Percentiles rank a stretch among this genome's conserved stretches.
These are phyloP conservation scores for Saccharomycopsis lassenensis DNA, from an alignment of 805 yeast species.

Conservation along the genomic window DNA sequence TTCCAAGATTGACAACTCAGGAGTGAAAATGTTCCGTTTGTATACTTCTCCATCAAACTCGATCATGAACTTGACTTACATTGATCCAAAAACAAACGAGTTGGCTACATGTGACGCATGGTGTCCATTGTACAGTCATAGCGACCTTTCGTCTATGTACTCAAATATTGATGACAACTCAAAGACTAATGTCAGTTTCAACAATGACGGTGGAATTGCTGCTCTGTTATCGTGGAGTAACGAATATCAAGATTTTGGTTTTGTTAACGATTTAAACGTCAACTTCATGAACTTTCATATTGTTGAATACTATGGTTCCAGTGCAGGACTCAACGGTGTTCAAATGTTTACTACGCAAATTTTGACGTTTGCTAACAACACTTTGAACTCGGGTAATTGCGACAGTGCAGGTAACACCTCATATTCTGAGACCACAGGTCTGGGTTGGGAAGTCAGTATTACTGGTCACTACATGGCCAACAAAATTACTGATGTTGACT, in stretches of 20 bases:
- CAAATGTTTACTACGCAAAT: constrained; percentile 50
- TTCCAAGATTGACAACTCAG: constrained; percentile 36
- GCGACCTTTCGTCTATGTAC: constrained; percentile 25
- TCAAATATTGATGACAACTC: constrained; percentile 23
- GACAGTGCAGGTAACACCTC: constrained; percentile 19
- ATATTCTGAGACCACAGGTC: constrained; percentile 22
- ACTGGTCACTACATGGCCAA: constrained; percentile 28
- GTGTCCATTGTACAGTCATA: constrained; percentile 57
- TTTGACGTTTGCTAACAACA: constrained; percentile 61
- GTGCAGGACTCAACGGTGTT: constrained; percentile 62
- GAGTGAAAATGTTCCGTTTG: constrained; percentile 57
- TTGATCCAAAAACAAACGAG: constrained; percentile 60
- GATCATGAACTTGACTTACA: constrained; percentile 82
- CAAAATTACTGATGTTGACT: constrained; percentile 23
- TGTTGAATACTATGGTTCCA: constrained; percentile 54
- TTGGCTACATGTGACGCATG: constrained; percentile 67
- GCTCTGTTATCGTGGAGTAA: constrained; percentile 28
- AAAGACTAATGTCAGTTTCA: constrained; percentile 15
- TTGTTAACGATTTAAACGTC: constrained; percentile 57
- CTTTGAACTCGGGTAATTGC: constrained; percentile 61
- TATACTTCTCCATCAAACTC: constrained; percentile 72
- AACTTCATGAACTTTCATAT: constrained; percentile 53
- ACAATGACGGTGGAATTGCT: constrained; percentile 24
- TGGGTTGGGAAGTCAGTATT: constrained; percentile 24
- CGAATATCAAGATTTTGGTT: constrained; percentile 71